Base-by-base conservation (phyloP, 2,329 filamentous ascomycete genomes). In the Talaromyces atroroseus region DNA sequence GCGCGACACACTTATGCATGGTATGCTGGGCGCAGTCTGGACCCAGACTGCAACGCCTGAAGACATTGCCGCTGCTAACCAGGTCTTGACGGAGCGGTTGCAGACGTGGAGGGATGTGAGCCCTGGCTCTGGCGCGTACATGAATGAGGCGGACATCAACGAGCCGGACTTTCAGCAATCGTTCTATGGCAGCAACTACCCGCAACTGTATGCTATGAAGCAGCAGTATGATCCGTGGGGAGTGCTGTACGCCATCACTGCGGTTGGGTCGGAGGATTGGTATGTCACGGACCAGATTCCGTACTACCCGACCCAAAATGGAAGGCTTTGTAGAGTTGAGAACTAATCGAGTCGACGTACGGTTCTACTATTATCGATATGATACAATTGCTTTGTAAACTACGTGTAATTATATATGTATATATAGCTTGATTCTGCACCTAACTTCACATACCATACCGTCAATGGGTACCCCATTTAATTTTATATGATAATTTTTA, bases 131-230 rank as follows among this genome's bases (percentile, higher is more conserved):
- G 71, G 73, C 1, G 65, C 65, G 5, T 78, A 79, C 60, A 57
- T 74, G 54, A 78, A 76, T 54, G 76, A 78, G 59, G 72, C 64
- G 10, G 67, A 75, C 54, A 73, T 71, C 62, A 67, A 67, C 38
- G 71, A 78, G 62, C 69, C 68, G 1, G 64, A 74, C 58, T 77
- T 69, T 61, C 67, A 76, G 63, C 51, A 71, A 24, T 67, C 68
- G 1, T 78, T 77, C 60, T 78, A 74, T 58, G 75, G 76, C 3
- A 58, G 51, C 7, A 77, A 76, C 58, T 78, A 77, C 52, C 59
- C 59, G 1, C 63, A 57, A 2, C 63, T 77, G 21, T 62, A 67
- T 7, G 11, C 58, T 5, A 63, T 78, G 34, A 78, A 78, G 68
- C 60, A 66, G 11, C 71, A 72, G 56, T 77, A 72, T 60, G 76